These are phyloP conservation scores for Tulasnella sp. DNA, from an alignment of 768 basidiomycete genomes.

Conservation along the genomic window DNA sequence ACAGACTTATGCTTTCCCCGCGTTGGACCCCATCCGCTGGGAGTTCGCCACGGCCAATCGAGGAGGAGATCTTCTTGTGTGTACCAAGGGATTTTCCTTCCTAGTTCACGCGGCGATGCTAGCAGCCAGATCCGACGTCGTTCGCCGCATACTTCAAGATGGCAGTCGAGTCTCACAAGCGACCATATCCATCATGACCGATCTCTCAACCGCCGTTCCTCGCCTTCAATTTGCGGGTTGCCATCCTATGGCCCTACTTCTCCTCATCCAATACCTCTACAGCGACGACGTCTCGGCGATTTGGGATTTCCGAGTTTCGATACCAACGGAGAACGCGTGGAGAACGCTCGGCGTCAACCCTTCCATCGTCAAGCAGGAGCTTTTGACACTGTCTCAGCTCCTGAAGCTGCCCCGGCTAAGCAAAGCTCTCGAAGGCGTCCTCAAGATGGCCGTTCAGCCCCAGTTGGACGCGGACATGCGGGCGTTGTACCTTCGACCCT, in stretches of 20 bases:
- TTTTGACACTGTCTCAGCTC: conserved; percentile 44
- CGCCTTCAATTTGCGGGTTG: conserved; percentile 40
- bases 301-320: conserved; percentile 65
- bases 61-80: conserved; percentile 19
- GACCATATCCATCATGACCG: conserved; percentile 1
- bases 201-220: conserved; percentile 7
- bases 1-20: neutral
- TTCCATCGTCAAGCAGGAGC: conserved; percentile 46
- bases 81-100: conserved; percentile 11
- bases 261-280: conserved; percentile 77
- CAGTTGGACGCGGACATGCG: conserved; percentile 41
- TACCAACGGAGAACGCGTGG: conserved; percentile 33
- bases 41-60: conserved; percentile 9
- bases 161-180: neutral
- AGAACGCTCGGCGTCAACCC: conserved; percentile 32
- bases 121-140: conserved; percentile 8
- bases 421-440: conserved; percentile 44
- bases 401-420: conserved; percentile 47
- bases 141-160: conserved; percentile 6
- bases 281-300: conserved; percentile 69
- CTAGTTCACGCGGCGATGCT: conserved; percentile 19
- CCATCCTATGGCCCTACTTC: conserved; percentile 53
- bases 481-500: conserved; percentile 29
- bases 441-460: conserved; percentile 41
- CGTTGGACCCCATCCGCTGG: neutral